Conservation (phyloP, 768 basidiomycete genomes). For the Tulasnella sp. region DNA sequence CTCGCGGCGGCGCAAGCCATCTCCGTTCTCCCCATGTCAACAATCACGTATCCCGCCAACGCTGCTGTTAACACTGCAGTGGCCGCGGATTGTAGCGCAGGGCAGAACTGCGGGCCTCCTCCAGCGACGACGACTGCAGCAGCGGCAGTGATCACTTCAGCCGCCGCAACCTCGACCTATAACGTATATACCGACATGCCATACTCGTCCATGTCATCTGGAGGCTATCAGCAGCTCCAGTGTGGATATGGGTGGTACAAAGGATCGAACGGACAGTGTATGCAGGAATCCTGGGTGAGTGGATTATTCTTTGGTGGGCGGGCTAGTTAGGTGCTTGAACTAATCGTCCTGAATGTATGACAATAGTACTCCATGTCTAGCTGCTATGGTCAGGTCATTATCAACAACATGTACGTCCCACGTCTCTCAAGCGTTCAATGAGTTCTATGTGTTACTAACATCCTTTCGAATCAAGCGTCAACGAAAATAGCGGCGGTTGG, state of each 20-base stretch:
- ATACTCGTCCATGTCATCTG: constrained; percentile 47
- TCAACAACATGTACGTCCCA: constrained; percentile 30
- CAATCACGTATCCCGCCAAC: background rate
- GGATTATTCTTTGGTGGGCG: background rate
- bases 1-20: constrained; percentile 45
- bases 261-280: constrained; percentile 44
- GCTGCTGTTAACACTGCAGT: background rate
- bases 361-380: constrained; percentile 29
- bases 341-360: no score
- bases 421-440: background rate
- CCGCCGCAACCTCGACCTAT: constrained; percentile 23
- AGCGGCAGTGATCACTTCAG: constrained; percentile 26
- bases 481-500: constrained; percentile 14
- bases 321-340: no score
- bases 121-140: constrained; percentile 26
- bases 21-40: constrained; percentile 18
- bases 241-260: constrained; percentile 65
- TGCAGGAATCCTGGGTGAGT: constrained; percentile 48
- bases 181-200: constrained; percentile 43
- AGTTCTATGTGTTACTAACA: background rate
- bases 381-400: constrained; percentile 51
- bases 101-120: constrained; percentile 16
- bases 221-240: constrained; percentile 52
- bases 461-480: background rate
- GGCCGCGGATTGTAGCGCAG: background rate